A percentile compares a stretch with the other conserved stretches of the same genome.
phyloP scores from a whole-genome alignment of 208 protist species.

The Leishmania tarentolae region DNA sequence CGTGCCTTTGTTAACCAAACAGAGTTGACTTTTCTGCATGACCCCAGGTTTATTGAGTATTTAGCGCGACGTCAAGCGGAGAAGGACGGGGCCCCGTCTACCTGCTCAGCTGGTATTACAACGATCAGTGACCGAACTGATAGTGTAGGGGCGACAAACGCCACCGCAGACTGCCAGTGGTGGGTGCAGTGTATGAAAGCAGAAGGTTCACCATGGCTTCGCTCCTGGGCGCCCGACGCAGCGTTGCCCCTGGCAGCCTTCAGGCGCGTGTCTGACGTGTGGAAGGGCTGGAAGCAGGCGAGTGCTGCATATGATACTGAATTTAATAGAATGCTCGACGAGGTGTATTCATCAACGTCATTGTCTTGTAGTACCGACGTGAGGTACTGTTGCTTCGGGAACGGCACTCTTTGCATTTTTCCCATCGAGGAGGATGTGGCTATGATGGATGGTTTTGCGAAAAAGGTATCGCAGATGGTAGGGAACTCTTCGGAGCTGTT shows the following conservation, averaged over 20 bases:
- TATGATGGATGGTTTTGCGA: not conserved
- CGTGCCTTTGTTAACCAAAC: conserved; percentile 16
- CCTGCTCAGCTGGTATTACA: not conserved
- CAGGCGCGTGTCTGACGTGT: conserved; percentile 7
- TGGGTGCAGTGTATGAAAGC: not conserved
- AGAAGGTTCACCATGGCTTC: not conserved
- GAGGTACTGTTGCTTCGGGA: conserved; percentile 21
- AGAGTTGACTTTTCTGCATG: conserved; percentile 8
- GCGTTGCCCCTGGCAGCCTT: conserved; percentile 6
- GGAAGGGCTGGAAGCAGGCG: conserved; percentile 18
- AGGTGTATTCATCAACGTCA: not conserved
- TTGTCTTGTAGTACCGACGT: not conserved
- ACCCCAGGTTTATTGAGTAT: conserved; percentile 25
- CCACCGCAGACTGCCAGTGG: not conserved
- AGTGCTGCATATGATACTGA: conserved; percentile 1
- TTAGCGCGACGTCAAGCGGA: not conserved
- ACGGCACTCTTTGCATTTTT: conserved; percentile 11
- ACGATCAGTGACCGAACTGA: not conserved
- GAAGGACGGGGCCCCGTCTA: not conserved
- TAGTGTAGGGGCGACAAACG: not conserved
- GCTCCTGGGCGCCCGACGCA: conserved; percentile 19
- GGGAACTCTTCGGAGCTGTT: not conserved
- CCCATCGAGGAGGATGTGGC: not conserved
- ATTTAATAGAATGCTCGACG: not conserved
- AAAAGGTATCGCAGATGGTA: not conserved